Conservation (phyloP, 2,329 filamentous ascomycete species). For the Coniosporium tulheliwenetii region DNA sequence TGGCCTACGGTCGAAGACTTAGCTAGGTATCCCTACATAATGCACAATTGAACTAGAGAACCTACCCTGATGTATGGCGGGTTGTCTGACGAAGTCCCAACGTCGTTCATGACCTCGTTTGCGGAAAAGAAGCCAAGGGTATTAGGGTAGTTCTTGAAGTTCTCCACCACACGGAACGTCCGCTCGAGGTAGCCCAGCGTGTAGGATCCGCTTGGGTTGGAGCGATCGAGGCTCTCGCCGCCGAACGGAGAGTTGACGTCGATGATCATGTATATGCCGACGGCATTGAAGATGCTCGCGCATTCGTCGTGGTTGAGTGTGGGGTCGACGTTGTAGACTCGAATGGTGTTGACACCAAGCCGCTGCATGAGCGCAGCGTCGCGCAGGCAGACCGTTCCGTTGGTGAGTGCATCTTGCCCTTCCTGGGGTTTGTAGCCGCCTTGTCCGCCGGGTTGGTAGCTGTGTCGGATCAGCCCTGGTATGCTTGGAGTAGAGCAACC, state of each 20-base stretch:
- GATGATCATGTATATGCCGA: conserved; percentile 50
- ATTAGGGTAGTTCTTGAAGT: conserved; percentile 52
- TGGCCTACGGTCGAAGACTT: conserved; percentile 23
- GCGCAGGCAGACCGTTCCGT: conserved; percentile 41
- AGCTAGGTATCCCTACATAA: not conserved
- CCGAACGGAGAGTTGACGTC: conserved; percentile 48
- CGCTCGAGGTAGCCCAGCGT: conserved; percentile 34
- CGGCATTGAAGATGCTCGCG: conserved; percentile 48
- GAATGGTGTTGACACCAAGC: conserved; percentile 49
- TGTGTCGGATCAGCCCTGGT: conserved; percentile 9
- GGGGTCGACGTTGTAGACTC: conserved; percentile 48
- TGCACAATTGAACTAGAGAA: conserved; percentile 1
- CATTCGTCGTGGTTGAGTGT: conserved; percentile 44
- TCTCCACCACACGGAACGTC: conserved; percentile 49
- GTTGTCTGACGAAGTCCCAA: conserved; percentile 31
- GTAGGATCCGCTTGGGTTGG: conserved; percentile 39
- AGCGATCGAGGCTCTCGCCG: conserved; percentile 40
- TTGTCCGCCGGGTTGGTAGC: conserved; percentile 47
- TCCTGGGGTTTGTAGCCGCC: conserved; percentile 36
- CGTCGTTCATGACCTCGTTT: conserved; percentile 53
- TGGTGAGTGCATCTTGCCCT: conserved; percentile 38
- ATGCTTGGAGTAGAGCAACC: not conserved
- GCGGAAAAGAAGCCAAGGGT: conserved; percentile 51
- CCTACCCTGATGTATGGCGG: conserved; percentile 42
- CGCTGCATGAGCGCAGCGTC: conserved; percentile 49